These are phyloP conservation scores for Ganoderma leucocontextum DNA, from an alignment of 1,284 basidiomycete species.

Conservation along the genomic window DNA sequence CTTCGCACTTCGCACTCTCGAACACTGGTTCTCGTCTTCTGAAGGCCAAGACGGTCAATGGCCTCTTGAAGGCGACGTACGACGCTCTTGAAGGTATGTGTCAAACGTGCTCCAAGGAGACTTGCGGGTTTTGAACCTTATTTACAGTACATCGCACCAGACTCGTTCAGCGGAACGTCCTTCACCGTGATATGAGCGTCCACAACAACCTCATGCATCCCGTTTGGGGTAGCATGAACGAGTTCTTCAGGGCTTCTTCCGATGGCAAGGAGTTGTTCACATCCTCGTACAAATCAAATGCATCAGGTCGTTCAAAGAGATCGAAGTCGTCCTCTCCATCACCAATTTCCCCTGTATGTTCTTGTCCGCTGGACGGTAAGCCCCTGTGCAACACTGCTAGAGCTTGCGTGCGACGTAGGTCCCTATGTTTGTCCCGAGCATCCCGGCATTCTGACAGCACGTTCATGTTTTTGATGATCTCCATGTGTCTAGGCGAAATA, in stretches of 20 bases:
- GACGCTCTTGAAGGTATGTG: background rate
- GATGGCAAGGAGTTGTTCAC: background rate
- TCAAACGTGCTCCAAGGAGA: background rate
- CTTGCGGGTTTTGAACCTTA: background rate
- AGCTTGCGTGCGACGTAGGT: background rate
- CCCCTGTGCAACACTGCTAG: background rate
- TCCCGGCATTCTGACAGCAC: background rate
- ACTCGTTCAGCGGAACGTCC: background rate
- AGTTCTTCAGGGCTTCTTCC: background rate
- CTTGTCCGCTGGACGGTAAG: background rate
- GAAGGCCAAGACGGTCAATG: background rate
- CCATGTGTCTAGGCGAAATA: background rate
- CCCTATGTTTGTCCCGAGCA: background rate
- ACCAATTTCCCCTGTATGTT: background rate
- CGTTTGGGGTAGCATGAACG: background rate
- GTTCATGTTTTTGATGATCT: background rate
- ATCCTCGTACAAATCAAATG: background rate
- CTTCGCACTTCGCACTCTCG: background rate
- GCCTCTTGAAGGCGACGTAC: background rate
- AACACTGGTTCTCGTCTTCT: background rate
- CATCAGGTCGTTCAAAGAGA: background rate
- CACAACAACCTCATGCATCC: background rate
- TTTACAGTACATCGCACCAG: background rate
- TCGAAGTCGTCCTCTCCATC: background rate
- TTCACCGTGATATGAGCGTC: background rate